phyloP scores from a whole-genome alignment of 495 filamentous ascomycete genomes.

The Aspergillus avenaceus region DNA sequence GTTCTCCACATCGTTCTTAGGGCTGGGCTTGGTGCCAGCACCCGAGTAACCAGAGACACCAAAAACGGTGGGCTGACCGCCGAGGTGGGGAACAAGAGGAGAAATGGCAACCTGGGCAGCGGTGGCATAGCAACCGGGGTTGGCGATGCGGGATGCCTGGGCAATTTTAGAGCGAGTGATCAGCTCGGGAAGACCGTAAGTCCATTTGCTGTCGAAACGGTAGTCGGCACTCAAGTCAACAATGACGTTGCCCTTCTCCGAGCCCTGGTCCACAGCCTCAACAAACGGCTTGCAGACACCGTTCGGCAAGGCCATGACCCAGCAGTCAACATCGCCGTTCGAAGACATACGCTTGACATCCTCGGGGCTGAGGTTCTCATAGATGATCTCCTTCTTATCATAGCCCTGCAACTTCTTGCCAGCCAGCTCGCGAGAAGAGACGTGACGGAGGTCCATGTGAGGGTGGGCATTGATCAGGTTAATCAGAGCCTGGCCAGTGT shows the following conservation, averaged over 20 bases:
- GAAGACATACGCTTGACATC: slow-evolving; percentile 89
- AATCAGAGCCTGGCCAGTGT: slow-evolving; percentile 92
- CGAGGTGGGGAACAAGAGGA: slow-evolving; percentile 74
- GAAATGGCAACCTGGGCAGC: slow-evolving; percentile 91
- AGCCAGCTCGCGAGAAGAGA: slow-evolving; percentile 89
- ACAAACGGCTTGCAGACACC: slow-evolving; percentile 96
- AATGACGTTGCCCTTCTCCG: slow-evolving; percentile 71
- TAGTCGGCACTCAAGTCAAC: slow-evolving; percentile 95
- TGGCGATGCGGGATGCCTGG: slow-evolving; percentile 81
- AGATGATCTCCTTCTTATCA: slow-evolving; percentile 86
- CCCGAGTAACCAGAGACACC: slow-evolving; percentile 96
- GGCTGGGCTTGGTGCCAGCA: slow-evolving; percentile 89
- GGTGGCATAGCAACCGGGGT: slow-evolving; percentile 96
- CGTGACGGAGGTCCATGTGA: slow-evolving; percentile 89
- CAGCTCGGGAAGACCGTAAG: slow-evolving; percentile 92
- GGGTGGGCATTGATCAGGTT: slow-evolving; percentile 85
- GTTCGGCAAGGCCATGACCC: slow-evolving; percentile 97
- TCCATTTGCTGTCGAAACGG: slow-evolving; percentile 86
- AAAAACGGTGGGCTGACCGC: slow-evolving; percentile 79
- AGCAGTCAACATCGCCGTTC: slow-evolving; percentile 91
- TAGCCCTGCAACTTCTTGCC: slow-evolving; percentile 91
- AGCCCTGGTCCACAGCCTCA: slow-evolving; percentile 77
- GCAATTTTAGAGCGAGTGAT: slow-evolving; percentile 72
- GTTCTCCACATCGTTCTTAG: slow-evolving; percentile 91
- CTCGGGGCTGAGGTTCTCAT: slow-evolving; percentile 86